Conservation (phyloP, 148 eudicot species). For the Salicornia ramosissima region DNA sequence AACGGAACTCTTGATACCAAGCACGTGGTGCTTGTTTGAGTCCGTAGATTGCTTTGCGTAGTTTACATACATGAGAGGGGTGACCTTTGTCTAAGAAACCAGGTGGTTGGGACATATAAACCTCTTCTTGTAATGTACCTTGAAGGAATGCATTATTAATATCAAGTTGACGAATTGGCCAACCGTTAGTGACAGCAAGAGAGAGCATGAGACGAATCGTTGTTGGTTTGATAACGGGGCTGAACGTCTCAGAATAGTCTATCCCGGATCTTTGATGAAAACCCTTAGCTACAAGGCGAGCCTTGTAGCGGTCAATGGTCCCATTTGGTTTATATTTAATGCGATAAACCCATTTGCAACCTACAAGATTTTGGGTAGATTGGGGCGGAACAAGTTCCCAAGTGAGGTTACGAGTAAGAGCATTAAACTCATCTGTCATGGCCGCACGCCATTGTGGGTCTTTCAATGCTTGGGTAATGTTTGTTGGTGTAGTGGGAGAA, state of each 20-base stretch:
- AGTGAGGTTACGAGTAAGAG: background rate
- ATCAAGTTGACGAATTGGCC: background rate
- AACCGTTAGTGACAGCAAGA: background rate
- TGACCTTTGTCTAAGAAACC: background rate
- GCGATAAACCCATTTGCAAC: background rate
- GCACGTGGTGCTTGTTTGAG: background rate
- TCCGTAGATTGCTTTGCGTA: background rate
- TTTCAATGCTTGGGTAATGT: background rate
- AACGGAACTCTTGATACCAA: background rate
- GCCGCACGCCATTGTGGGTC: background rate
- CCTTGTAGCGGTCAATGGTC: background rate
- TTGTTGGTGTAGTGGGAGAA: background rate
- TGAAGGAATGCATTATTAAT: background rate
- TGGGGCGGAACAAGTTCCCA: background rate
- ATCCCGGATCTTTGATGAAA: too few relatives aligned
- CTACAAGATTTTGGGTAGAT: background rate
- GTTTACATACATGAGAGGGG: too few relatives aligned
- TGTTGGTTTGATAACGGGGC: background rate
- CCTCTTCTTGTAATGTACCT: background rate
- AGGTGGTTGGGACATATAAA: background rate
- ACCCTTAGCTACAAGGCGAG: too few relatives aligned
- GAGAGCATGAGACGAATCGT: background rate
- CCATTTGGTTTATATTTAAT: background rate
- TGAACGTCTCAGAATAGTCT: background rate
- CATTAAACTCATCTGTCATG: background rate